Base-by-base conservation (phyloP, 2,329 filamentous ascomycete species). In the Septoria linicola region DNA sequence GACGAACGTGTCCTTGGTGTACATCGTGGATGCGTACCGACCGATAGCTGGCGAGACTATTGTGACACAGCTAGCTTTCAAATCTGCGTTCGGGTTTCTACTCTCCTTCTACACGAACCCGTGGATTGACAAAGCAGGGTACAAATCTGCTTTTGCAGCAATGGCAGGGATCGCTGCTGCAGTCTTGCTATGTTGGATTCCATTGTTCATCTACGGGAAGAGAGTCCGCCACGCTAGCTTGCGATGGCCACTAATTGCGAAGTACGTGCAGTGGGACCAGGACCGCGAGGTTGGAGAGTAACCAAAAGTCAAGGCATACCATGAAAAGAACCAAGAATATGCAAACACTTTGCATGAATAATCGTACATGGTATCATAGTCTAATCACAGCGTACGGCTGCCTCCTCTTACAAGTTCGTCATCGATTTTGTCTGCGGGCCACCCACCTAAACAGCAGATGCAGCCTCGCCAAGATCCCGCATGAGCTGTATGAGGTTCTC, bases 11-110 rank as follows among this genome's bases (percentile, higher is more conserved):
- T 73, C 74, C 6, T 68, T 83, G 2, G 79, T 81, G 3, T 82
- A 83, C 60, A 74, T 74, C 4, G 80, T 83, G 51, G 80, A 83
- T 59, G 69, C 73, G 2, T 83, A 82, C 61, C 73, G 80, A 0
- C 80, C 80, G 0, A 72, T 82, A 27, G 78, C 79, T 3, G 80
- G 79, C 6, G 80, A 83, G 61, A 69, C 80, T 8, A 75, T 75
- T 0, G 66, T 83, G 16, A 73, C 79, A 2, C 53, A 49, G 17
- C 13, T 30, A 13, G 27, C 7, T 13, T 30, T 30, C 27, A 30
- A 30, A 13, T 30, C 27, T 30, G 27, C 27, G 7, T 30, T 30
- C 27, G 27, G 27, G 13, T 30, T 30, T 30, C 27, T 30, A 13
- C 27, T 30, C 7, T 30, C 7, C 13, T 30, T 30, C 27, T 30